Conservation (phyloP, 805 yeast genomes). For the Clavispora phyllophila region DNA sequence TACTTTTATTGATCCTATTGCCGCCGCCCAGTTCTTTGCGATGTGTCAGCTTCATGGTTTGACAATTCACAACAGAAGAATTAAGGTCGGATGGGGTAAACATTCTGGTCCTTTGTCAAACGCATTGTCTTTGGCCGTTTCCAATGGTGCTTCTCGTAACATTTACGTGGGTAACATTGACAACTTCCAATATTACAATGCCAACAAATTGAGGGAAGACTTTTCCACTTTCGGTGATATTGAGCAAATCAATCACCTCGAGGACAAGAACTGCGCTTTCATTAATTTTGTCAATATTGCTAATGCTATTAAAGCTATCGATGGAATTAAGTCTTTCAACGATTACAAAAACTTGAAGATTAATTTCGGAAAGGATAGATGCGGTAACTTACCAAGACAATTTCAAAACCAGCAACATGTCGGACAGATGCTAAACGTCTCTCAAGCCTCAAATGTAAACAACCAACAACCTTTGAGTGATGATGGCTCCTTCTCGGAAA, state of each 20-base stretch:
- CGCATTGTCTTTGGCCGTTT: conserved; percentile 82
- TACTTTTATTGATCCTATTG: conserved; percentile 92
- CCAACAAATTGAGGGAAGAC: conserved; percentile 60
- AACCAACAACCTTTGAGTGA: conserved; percentile 1
- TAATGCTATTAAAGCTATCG: conserved; percentile 84
- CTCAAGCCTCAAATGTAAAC: neutral
- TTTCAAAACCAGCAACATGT: conserved; percentile 33
- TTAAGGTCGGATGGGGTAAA: conserved; percentile 97
- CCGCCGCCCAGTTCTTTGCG: conserved; percentile 96
- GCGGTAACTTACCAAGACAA: conserved; percentile 90
- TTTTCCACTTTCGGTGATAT: conserved; percentile 86
- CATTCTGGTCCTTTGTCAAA: conserved; percentile 90
- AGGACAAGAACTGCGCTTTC: conserved; percentile 83
- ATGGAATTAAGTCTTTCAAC: conserved; percentile 74
- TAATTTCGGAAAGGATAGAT: conserved; percentile 48
- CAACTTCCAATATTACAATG: conserved; percentile 46
- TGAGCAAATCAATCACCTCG: conserved; percentile 86
- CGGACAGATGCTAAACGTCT: neutral
- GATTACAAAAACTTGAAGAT: conserved; percentile 66
- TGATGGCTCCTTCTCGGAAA: conserved; percentile 8
- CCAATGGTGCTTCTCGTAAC: conserved; percentile 91
- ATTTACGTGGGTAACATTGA: conserved; percentile 76
- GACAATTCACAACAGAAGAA: conserved; percentile 76
- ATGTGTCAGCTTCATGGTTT: conserved; percentile 88
- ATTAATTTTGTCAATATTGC: conserved; percentile 88